These are phyloP conservation scores for Phytopythium ostracodes DNA, from an alignment of 352 stramenopile species.

Conservation along the genomic window DNA sequence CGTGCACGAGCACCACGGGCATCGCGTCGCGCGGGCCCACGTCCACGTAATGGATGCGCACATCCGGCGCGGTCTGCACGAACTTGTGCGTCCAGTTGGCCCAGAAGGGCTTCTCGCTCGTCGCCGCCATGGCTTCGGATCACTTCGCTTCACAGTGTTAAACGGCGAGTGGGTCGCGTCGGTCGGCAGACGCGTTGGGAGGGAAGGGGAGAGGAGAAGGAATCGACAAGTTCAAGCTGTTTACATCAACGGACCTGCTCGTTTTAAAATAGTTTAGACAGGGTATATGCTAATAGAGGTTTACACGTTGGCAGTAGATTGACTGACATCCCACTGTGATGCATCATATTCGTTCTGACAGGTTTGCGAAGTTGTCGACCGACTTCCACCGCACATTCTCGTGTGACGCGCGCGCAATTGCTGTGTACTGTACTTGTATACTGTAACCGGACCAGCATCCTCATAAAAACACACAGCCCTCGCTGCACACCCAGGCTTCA, in stretches of 20 bases:
- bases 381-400: too few species aligned
- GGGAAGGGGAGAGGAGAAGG: background rate
- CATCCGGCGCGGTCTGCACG: slow-evolving; percentile 21
- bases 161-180: background rate
- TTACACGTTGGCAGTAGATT: too few species aligned
- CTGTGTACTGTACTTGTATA: too few species aligned
- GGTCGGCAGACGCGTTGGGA: too few species aligned
- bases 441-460: too few species aligned
- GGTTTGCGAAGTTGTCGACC: background rate
- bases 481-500: too few species aligned
- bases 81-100: slow-evolving; percentile 25
- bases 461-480: too few species aligned
- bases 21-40: slow-evolving; percentile 41
- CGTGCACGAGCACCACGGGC: slow-evolving; percentile 64
- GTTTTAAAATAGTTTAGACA: background rate
- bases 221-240: slow-evolving; percentile 6
- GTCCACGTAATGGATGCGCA: slow-evolving; percentile 58
- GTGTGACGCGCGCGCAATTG: background rate
- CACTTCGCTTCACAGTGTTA: background rate
- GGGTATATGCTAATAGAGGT: background rate
- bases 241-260: slow-evolving; percentile 2
- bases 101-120: slow-evolving; percentile 1
- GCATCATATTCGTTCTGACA: background rate
- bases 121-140: background rate
- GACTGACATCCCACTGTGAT: background rate